These are phyloP conservation scores for Thelonectria blattea DNA, from an alignment of 2,329 filamentous ascomycete genomes.

Conservation along the genomic window DNA sequence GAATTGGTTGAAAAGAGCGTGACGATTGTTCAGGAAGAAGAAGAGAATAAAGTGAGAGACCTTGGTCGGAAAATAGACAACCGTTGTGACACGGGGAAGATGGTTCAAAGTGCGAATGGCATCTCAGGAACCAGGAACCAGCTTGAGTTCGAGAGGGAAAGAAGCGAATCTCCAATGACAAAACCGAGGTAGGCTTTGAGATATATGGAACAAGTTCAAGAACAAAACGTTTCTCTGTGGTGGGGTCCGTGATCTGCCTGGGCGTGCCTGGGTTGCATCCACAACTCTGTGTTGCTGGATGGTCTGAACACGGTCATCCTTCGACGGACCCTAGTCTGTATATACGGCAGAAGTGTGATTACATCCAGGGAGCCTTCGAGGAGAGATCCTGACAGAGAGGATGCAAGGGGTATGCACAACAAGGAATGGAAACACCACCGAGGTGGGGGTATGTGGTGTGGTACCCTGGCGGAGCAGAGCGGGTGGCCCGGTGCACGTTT, in stretches of 20 bases:
- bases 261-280: conserved; percentile 22
- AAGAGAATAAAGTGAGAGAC: conserved; percentile 12
- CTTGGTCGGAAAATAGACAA: conserved; percentile 17
- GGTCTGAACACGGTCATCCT: conserved; percentile 30
- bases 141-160: conserved; percentile 18
- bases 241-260: conserved; percentile 29
- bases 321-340: conserved; percentile 29
- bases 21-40: conserved; percentile 10
- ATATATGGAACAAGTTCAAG: conserved; percentile 36
- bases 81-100: conserved; percentile 7
- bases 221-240: conserved; percentile 25
- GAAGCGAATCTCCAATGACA: conserved; percentile 12
- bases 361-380: conserved; percentile 51
- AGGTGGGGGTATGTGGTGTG: conserved; percentile 24
- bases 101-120: conserved; percentile 9
- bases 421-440: conserved; percentile 30
- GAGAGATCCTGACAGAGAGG: conserved; percentile 28
- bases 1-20: conserved; percentile 8
- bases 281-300: conserved; percentile 33
- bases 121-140: conserved; percentile 21
- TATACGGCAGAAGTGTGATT: conserved; percentile 52
- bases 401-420: conserved; percentile 28
- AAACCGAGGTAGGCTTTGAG: conserved; percentile 27
- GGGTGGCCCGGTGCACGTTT: conserved; percentile 35
- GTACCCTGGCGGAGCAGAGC: conserved; percentile 31